Conservation (phyloP, 1,139 yeast species). For the Yamadazyma atlantica region DNA sequence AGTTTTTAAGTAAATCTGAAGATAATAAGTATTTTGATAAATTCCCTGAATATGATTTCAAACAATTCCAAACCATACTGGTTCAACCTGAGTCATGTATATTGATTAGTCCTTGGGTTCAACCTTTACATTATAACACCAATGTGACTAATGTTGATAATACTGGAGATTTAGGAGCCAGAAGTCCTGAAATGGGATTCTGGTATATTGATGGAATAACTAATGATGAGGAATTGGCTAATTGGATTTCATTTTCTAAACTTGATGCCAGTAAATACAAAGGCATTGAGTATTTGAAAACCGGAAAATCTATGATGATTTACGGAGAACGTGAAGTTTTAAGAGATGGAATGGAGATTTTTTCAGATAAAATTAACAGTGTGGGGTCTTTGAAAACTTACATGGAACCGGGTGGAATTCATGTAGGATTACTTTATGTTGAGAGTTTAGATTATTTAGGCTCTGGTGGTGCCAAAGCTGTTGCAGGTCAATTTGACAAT, state of each 20-base stretch:
- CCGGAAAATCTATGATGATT: constrained; percentile 24
- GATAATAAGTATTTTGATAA: constrained; percentile 24
- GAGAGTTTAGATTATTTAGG: constrained; percentile 32
- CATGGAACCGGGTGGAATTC: constrained; percentile 23
- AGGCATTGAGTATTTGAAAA: constrained; percentile 26
- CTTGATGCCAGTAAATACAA: constrained; percentile 20
- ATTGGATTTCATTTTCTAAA: constrained; percentile 26
- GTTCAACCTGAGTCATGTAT: constrained; percentile 32
- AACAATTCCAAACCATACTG: constrained; percentile 11
- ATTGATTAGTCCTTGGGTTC: constrained; percentile 47
- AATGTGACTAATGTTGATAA: constrained; percentile 22
- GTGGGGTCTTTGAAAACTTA: constrained; percentile 20
- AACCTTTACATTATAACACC: constrained; percentile 20
- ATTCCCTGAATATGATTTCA: constrained; percentile 9
- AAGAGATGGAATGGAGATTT: constrained; percentile 26
- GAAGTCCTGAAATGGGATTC: constrained; percentile 26
- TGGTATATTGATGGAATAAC: constrained; percentile 26
- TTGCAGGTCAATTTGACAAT: constrained; percentile 26
- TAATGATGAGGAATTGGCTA: constrained; percentile 6
- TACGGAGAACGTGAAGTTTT: constrained; percentile 43
- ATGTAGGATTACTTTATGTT: constrained; percentile 17
- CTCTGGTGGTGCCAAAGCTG: constrained; percentile 24
- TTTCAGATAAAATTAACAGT: constrained; percentile 18
- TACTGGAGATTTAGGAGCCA: constrained; percentile 35
- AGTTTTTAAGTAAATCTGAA: constrained; percentile 34